Percentiles rank a stretch among this genome's conserved stretches.
These are phyloP conservation scores for Hypoxylon perforatum DNA, from an alignment of 495 filamentous ascomycete species.

Conservation along the genomic window DNA sequence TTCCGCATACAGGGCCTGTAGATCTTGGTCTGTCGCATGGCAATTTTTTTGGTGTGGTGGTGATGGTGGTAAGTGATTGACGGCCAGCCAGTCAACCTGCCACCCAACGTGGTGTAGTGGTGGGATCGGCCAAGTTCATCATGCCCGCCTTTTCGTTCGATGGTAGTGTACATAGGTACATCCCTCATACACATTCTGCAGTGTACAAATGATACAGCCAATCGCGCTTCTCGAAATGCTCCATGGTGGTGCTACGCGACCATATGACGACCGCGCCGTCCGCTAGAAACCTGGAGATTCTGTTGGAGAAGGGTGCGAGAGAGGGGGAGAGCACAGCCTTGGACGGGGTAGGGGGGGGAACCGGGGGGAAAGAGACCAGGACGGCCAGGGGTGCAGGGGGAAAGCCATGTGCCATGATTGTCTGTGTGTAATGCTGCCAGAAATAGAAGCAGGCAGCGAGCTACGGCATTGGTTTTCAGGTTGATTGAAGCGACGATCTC, in stretches of 20 bases:
- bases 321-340: slow-evolving; percentile 29
- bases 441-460: slow-evolving; percentile 39
- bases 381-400: slow-evolving; percentile 21
- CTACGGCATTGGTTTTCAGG: slow-evolving; percentile 37
- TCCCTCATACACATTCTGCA: too few species aligned
- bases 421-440: slow-evolving; percentile 36
- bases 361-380: slow-evolving; percentile 2
- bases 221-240: slow-evolving; percentile 10
- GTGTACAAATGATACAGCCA: slow-evolving; percentile 12
- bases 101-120: slow-evolving; percentile 3
- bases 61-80: slow-evolving; percentile 7
- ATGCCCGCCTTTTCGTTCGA: slow-evolving; percentile 20
- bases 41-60: slow-evolving; percentile 11
- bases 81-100: too few species aligned
- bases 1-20: slow-evolving; percentile 21
- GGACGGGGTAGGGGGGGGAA: background rate
- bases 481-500: slow-evolving; percentile 39
- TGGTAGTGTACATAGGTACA: slow-evolving; percentile 10
- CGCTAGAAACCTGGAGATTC: slow-evolving; percentile 29
- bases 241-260: slow-evolving; percentile 17
- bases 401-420: slow-evolving; percentile 42
- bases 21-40: slow-evolving; percentile 32
- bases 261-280: background rate
- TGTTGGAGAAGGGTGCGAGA: slow-evolving; percentile 34
- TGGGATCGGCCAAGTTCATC: slow-evolving; percentile 36